Base-by-base conservation (phyloP, 2,329 filamentous ascomycete species). In the Fusarium oxysporum region DNA sequence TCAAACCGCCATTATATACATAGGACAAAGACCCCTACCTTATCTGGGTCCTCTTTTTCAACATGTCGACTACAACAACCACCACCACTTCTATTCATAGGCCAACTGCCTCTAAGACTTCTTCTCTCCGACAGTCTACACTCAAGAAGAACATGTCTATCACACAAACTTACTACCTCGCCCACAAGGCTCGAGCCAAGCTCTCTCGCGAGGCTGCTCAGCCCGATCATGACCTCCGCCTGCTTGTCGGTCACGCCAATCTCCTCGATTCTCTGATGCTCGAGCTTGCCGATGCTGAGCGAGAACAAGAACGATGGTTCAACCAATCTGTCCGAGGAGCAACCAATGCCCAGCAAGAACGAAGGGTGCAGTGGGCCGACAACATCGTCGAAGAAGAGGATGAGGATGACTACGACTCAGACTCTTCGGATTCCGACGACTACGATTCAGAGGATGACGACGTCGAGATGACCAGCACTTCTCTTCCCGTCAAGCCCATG, bases 131-230 rank as follows among this genome's bases (percentile, higher is more conserved):
- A 70, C 78, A 79, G 53, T 61, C 75, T 65, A 76, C 85, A 56
- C 83, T 85, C 74, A 88, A 92, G 86, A 93, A 95, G 85, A 95
- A 92, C 86, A 98, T 98, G 96, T 97, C 93, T 82, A 92, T 98
- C 86, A 97, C 96, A 33, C 95, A 98, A 86, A 98, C 96, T 71
- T 99, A 98, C 92, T 97, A 94, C 87, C 92, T 98, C 79, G 96
- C 96, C 82, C 95, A 97, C 88, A 96, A 95, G 85, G 96, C 96
- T 81, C 92, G 96, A 83, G 92, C 92, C 78, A 99, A 99, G 94
- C 95, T 99, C 81, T 95, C 95, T 75, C 90, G 89, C 74, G 96
- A 98, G 86, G 96, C 96, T 86, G 91, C 92, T 83, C 92, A 92
- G 80, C 88, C 94, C 78, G 96, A 98, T 82, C 96, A 98, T 89